Evolutionary conservation across 2,329 filamentous ascomycete genomes (phyloP).

Genomic region (Stagonosporopsis tanaceti): DNA sequence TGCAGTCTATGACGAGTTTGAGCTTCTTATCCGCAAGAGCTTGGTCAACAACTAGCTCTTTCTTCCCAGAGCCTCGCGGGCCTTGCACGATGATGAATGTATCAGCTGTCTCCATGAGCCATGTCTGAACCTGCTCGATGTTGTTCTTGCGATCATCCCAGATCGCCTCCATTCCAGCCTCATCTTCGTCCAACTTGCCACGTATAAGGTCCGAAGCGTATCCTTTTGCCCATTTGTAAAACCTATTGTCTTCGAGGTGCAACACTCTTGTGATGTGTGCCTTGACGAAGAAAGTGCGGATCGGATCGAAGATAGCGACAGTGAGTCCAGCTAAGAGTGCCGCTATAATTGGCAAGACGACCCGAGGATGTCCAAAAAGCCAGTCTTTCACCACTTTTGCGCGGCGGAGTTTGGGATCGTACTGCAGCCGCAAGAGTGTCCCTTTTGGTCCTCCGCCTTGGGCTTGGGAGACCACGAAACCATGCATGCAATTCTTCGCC

Average conservation of each 20-base stretch:
- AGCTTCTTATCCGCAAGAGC: constrained; percentile 78
- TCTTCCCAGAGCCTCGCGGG: constrained; percentile 88
- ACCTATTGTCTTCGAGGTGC: constrained; percentile 73
- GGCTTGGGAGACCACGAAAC: constrained; percentile 72
- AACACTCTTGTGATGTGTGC: constrained; percentile 82
- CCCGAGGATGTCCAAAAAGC: constrained; percentile 83
- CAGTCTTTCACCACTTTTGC: constrained; percentile 84
- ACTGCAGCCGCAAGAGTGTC: constrained; percentile 81
- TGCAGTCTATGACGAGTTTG: constrained; percentile 89
- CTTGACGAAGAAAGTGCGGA: constrained; percentile 91
- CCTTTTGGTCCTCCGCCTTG: constrained; percentile 77
- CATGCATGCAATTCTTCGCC: constrained; percentile 92
- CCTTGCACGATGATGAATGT: constrained; percentile 96
- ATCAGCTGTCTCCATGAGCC: constrained; percentile 86
- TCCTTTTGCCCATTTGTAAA: constrained; percentile 83
- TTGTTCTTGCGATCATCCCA: constrained; percentile 87
- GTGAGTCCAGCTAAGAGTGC: constrained; percentile 83
- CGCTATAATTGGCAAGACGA: constrained; percentile 83
- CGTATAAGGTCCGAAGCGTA: constrained; percentile 73
- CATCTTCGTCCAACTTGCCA: constrained; percentile 66
- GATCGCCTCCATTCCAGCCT: constrained; percentile 77
- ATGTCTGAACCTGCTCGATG: constrained; percentile 82
- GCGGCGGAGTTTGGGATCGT: constrained; percentile 77
- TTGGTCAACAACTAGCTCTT: constrained; percentile 85
- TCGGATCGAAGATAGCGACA: constrained; percentile 90